Base-by-base conservation (phyloP, 345 rosid genomes). In the Cardamine resedifolia region DNA sequence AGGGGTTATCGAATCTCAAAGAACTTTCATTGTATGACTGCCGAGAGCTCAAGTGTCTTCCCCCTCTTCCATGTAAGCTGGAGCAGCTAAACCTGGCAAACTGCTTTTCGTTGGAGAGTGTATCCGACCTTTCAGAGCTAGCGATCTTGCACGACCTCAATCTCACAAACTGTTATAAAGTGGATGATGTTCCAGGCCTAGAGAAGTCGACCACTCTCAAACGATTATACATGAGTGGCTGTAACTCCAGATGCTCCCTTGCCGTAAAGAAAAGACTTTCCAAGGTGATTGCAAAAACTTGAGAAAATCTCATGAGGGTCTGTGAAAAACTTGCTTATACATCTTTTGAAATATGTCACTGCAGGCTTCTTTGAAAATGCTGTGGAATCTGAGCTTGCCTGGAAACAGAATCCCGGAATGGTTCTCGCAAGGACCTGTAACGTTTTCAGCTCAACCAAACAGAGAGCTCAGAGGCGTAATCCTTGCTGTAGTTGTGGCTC, bases 401-500 rank as follows among this genome's bases (percentile, higher is more conserved):
- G 94, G 91, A 56, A 82, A 83, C 63, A 74, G 64, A 39, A 71
- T 84, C 45, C 94, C 94, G 3, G 64, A 72, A 53, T 90, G 94
- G 94, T 83, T 86, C 68, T 51, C 75, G 14, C 84, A 72, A 45
- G 85, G 78, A 14, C 48, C 20, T 5, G 38, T 80, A 10, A 62
- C 21, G 3, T 84, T 68, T 30, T 55, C 86, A 20, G 73, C 81
- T 68, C 86, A 43, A 1, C 80, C 67, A 16, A 87, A 81, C 82
- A 56, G 33, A 1, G 59, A 77, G 53, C 70, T 90, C 27, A 82
- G 36, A 70, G 85, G 80, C 8, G 65, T 88, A 57, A 61, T 85
- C 34, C 15, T 90, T 2, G 84, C 80, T 2, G 87, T 81, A 7
- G 85, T 85, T 11, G 68, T 88, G 74, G 79, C 92, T 74, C 4